Percentiles rank a stretch among this genome's conserved stretches.
These are phyloP conservation scores for Sporisorium iseilematis-ciliati DNA, from an alignment of 1,284 basidiomycete species.

Conservation along the genomic window DNA sequence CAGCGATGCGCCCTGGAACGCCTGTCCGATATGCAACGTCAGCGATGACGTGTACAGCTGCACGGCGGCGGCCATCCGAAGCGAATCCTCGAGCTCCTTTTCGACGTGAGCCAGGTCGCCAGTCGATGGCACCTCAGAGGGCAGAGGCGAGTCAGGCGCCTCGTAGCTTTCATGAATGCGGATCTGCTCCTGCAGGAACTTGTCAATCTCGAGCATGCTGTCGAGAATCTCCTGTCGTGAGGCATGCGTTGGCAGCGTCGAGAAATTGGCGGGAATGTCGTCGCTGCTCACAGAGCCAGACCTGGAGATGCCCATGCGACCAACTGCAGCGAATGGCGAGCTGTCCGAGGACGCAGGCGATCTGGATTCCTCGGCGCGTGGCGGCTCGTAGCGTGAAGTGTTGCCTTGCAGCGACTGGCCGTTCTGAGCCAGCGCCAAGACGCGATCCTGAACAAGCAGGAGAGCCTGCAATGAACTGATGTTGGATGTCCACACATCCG, in stretches of 20 bases:
- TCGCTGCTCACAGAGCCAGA: slow-evolving; percentile 40
- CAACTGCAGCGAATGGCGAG: slow-evolving; percentile 35
- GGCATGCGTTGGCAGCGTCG: slow-evolving; percentile 47
- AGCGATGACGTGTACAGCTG: slow-evolving; percentile 64
- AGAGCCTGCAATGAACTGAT: slow-evolving; percentile 60
- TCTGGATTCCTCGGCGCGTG: slow-evolving; percentile 15
- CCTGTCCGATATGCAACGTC: slow-evolving; percentile 64
- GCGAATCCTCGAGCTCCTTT: slow-evolving; percentile 57
- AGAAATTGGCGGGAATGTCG: slow-evolving; percentile 40
- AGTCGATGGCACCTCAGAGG: slow-evolving; percentile 34
- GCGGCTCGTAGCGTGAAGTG: slow-evolving; percentile 21
- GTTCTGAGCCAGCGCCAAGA: slow-evolving; percentile 55
- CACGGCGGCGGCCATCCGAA: slow-evolving; percentile 56
- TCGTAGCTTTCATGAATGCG: slow-evolving; percentile 38
- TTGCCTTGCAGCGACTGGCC: slow-evolving; percentile 19
- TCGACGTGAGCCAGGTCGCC: slow-evolving; percentile 45
- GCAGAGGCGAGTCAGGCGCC: slow-evolving; percentile 32
- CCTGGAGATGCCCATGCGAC: slow-evolving; percentile 34
- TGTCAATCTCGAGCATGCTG: slow-evolving; percentile 63
- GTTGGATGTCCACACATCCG: slow-evolving; percentile 52
- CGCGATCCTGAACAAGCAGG: slow-evolving; percentile 60
- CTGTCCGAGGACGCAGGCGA: slow-evolving; percentile 28
- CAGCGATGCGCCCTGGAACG: slow-evolving; percentile 63
- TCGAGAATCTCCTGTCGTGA: slow-evolving; percentile 56
- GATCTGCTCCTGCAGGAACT: slow-evolving; percentile 60